Percentiles rank a stretch among this genome's conserved stretches.
phyloP scores from a whole-genome alignment of 495 filamentous ascomycete genomes.

The Penicillium lagena region DNA sequence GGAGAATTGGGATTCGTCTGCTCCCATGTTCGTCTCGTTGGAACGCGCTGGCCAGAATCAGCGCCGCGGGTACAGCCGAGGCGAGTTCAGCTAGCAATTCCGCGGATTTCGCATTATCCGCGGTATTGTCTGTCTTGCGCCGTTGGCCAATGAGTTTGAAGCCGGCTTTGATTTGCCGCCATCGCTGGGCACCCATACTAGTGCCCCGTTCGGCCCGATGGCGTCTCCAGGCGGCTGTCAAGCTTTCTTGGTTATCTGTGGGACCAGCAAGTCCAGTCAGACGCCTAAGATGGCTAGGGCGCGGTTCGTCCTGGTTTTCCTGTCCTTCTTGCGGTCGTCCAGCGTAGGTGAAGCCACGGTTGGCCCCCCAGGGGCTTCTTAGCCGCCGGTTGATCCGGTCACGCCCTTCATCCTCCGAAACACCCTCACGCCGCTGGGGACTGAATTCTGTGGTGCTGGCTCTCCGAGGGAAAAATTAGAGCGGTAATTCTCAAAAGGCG shows the following conservation, averaged over 20 bases:
- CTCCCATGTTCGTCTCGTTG: conserved; percentile 95
- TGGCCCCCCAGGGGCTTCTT: conserved; percentile 48
- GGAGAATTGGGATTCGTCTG: conserved; percentile 84
- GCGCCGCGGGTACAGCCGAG: conserved; percentile 81
- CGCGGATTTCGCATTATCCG: conserved; percentile 92
- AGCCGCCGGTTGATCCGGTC: conserved; percentile 59
- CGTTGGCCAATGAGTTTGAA: conserved; percentile 73
- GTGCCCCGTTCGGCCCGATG: conserved; percentile 55
- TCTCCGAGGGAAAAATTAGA: conserved; percentile 56
- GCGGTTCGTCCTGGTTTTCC: conserved; percentile 41
- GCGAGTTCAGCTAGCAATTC: conserved; percentile 93
- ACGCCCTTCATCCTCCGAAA: conserved; percentile 87
- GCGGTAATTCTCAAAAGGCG: conserved; percentile 39
- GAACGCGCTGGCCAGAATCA: conserved; percentile 94
- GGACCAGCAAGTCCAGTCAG: conserved; percentile 64
- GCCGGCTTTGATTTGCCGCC: conserved; percentile 79
- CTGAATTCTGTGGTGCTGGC: conserved; percentile 62
- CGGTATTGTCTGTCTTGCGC: conserved; percentile 71
- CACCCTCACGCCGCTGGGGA: conserved; percentile 59
- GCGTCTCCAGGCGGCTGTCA: conserved; percentile 44
- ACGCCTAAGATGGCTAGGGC: conserved; percentile 67
- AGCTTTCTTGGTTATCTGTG: conserved; percentile 47
- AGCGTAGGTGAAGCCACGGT: conserved; percentile 50
- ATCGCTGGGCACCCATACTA: conserved; percentile 76
- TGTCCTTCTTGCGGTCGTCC: conserved; percentile 32